Evolutionary conservation across 495 filamentous ascomycete species (phyloP), one percentile per base, ranked within the genome.

Genomic region (Lophium mytilinum): DNA sequence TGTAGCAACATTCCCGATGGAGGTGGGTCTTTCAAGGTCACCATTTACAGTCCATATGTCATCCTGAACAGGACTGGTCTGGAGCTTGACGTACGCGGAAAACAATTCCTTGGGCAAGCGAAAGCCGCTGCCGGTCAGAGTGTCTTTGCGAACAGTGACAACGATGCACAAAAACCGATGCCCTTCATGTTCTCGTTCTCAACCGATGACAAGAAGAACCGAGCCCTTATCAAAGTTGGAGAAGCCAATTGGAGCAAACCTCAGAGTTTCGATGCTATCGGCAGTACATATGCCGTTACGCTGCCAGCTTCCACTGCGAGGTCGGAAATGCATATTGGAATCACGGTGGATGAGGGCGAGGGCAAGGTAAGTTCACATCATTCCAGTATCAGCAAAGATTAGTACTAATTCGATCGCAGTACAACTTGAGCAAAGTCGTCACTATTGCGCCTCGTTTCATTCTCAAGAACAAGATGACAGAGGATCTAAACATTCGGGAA

Each of bases 191-290:
- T 96, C 72, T 94, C 94, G 8, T 96, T 86, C 68, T 79, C 79
- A 14, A 86, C 76, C 24, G 87, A 96, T 61, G 93, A 97, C 60
- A 84, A 85, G 59, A 85, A 86, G 60, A 97, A 97, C 68, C 85
- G 93, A 43, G 90, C 88, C 14, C 76, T 91, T 18, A 67, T 98
- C 46, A 95, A 85, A 72, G 80, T 95, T 45, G 88, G 85, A 33
- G 87, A 95, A 39, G 96, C 93, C 6, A 78, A 80, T 21, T 97
- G 93, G 94, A 96, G 92, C 72, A 95, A 88, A 69, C 91, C 94
- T 2, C 92, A 96, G 70, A 95, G 88, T 79, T 93, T 98, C 65
- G 93, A 98, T 66, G 93, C 93, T n/a, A 92, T 98, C 56, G 93
- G 93, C 45, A 96, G 90, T 68, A 88, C 84, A 5, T 82, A 86